Evolutionary conservation across 192 early-diverging fungal species (phyloP).

Genomic region (Podila clonocystis): DNA sequence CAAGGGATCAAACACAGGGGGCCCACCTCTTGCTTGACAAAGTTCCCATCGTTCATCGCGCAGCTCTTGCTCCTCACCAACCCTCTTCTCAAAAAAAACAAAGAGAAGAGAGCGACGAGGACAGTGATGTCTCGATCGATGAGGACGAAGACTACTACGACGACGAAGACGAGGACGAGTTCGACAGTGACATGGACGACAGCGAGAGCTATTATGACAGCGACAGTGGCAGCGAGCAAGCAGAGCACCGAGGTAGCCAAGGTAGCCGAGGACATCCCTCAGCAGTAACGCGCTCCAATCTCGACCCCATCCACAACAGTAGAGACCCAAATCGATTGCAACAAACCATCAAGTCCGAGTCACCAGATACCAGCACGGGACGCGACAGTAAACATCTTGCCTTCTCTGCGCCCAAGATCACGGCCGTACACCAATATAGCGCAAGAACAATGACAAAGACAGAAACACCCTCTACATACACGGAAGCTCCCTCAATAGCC

Average conservation of each 20-base stretch:
- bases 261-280: not conserved
- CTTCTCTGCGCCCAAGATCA: not conserved
- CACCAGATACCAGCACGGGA: not conserved
- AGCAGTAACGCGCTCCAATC: not conserved
- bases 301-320: not conserved
- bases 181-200: conserved; percentile 13
- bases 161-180: conserved; percentile 14
- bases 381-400: no score
- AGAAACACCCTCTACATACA: not conserved
- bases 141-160: conserved; percentile 5
- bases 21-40: not conserved
- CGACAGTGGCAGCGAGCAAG: conserved; percentile 5
- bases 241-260: not conserved
- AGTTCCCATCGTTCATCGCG: not conserved
- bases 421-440: not conserved
- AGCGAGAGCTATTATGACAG: conserved; percentile 15
- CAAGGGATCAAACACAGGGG: conserved; percentile 1
- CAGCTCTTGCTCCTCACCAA: not conserved
- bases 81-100: not conserved
- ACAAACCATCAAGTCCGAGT: not conserved
- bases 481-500: not conserved
- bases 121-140: conserved; percentile 9
- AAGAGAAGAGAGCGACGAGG: conserved; percentile 6
- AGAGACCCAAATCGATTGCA: not conserved
- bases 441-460: not conserved